A percentile compares a stretch with the other conserved stretches of the same genome.
Conservation (phyloP, 768 basidiomycete species). For the Pleurotus citrinopileatus region DNA sequence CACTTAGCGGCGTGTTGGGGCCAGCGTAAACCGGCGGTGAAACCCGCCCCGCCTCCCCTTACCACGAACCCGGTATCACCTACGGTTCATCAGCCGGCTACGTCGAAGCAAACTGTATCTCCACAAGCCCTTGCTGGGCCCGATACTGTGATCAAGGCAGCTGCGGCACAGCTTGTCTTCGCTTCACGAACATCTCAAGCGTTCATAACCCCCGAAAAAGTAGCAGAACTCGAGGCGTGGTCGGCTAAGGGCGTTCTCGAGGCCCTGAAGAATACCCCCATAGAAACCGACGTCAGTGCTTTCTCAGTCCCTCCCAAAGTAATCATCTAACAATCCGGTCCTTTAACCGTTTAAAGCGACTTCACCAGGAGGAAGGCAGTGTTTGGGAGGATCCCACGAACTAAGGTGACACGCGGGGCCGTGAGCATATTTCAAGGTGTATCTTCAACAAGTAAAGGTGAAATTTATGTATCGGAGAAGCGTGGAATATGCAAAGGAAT, state of each 20-base stretch:
- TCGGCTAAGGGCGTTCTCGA: slow-evolving; percentile 57
- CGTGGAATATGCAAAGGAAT: no score
- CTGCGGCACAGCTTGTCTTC: slow-evolving; percentile 79
- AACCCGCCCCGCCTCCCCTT: slow-evolving; percentile 35
- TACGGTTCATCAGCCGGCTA: slow-evolving; percentile 26
- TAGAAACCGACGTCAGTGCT: slow-evolving; percentile 48
- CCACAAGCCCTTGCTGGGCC: slow-evolving; percentile 20
- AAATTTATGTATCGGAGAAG: background rate
- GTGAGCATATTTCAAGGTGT: slow-evolving; percentile 1
- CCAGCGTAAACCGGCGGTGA: slow-evolving; percentile 24
- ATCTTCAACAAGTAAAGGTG: background rate
- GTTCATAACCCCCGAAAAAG: slow-evolving; percentile 72
- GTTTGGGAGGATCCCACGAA: slow-evolving; percentile 45
- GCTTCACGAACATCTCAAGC: slow-evolving; percentile 69
- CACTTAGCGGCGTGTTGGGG: slow-evolving; percentile 77
- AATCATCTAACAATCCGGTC: slow-evolving; percentile 9
- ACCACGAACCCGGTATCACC: slow-evolving; percentile 42
- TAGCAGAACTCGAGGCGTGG: slow-evolving; percentile 60
- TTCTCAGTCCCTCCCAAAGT: slow-evolving; percentile 10
- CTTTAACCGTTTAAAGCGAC: slow-evolving; percentile 30
- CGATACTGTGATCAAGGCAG: slow-evolving; percentile 58
- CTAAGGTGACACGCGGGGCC: background rate
- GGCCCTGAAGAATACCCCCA: slow-evolving; percentile 45
- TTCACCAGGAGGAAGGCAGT: slow-evolving; percentile 53
- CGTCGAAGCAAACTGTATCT: slow-evolving; percentile 15